Base-by-base conservation (phyloP, 2,329 filamentous ascomycete genomes). In the Colletotrichum theobromicola region DNA sequence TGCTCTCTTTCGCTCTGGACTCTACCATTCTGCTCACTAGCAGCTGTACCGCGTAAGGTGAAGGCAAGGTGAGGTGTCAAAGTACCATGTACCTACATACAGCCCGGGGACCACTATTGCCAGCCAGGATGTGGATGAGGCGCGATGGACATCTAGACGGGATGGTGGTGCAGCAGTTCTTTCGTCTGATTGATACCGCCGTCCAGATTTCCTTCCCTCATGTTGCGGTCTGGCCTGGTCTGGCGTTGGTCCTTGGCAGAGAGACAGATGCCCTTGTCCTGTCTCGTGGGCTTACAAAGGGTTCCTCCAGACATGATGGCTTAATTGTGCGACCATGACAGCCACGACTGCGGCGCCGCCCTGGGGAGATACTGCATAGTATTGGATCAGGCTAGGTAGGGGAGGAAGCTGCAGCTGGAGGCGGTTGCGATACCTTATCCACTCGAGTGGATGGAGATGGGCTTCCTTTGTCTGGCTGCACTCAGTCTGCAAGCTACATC, bases 111-210 rank as follows among this genome's bases (percentile, higher is more conserved):
- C 64, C 63, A 32, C 18, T 24, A 30, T 53, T 50, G 24, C 55
- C 32, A 42, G 55, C 34, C 55, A 53, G 70, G 64, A 50, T 57
- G n/a, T 6, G 66, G 70, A 32, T 34, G 21, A 32, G 30, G 60
- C 42, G 28, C 62, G 67, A 61, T 65, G 58, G 66, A 65, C 28
- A 32, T 60, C 58, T 35, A 53, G 67, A 65, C 66, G 67, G 70
- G 60, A 64, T 32, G 46, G 46, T 16, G 70, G 46, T 74, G 61
- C 21, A 67, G 12, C 58, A 71, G 61, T 67, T 66, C 64, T 74
- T 74, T 74, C 72, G 67, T 74, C 61, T 74, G 72, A 71, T 34
- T 71, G 71, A 74, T 74, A 68, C 72, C 72, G n/a, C 72, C 72
- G n/a, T 46, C 42, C 42, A 46, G n/a, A 71, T 74, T 65, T 62